A percentile compares a stretch with the other conserved stretches of the same genome.
These are phyloP conservation scores for barrel medic (Medicago truncatula) DNA, from an alignment of 306 rosid species.

Conservation along the genomic window DNA sequence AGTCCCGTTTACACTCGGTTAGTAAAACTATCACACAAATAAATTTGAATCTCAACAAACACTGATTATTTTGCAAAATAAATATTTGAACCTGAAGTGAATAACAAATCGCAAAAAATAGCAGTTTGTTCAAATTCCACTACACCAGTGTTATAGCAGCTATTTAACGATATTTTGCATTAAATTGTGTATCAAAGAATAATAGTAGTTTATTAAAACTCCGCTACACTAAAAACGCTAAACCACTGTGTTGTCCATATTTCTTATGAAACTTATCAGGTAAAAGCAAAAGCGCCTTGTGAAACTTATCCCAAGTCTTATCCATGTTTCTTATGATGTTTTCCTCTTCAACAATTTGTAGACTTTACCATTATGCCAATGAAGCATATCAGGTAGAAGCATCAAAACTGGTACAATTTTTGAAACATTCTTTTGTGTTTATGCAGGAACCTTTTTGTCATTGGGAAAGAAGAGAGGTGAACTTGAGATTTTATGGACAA, in stretches of 20 bases:
- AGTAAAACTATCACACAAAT: slow-evolving; percentile 41
- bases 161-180: neutral
- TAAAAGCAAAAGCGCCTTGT: too few relatives aligned
- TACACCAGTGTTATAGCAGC: neutral
- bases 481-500: slow-evolving; percentile 80
- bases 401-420: neutral
- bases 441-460: slow-evolving; percentile 84
- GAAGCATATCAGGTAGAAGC: slow-evolving; percentile 1
- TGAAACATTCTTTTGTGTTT: slow-evolving; percentile 19
- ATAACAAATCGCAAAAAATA: neutral
- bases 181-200: neutral
- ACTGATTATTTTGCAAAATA: slow-evolving; percentile 7
- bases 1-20: slow-evolving; percentile 93
- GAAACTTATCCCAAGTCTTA: neutral
- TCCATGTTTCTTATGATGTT: neutral
- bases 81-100: neutral
- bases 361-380: neutral
- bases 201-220: neutral
- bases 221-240: too few relatives aligned
- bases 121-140: neutral
- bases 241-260: too few relatives aligned
- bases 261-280: too few relatives aligned
- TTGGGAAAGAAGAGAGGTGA: slow-evolving; percentile 94
- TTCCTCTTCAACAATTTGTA: neutral
- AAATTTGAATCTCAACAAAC: neutral